These are phyloP conservation scores for Pythium apleroticum DNA, from an alignment of 352 stramenopile species.

Conservation along the genomic window DNA sequence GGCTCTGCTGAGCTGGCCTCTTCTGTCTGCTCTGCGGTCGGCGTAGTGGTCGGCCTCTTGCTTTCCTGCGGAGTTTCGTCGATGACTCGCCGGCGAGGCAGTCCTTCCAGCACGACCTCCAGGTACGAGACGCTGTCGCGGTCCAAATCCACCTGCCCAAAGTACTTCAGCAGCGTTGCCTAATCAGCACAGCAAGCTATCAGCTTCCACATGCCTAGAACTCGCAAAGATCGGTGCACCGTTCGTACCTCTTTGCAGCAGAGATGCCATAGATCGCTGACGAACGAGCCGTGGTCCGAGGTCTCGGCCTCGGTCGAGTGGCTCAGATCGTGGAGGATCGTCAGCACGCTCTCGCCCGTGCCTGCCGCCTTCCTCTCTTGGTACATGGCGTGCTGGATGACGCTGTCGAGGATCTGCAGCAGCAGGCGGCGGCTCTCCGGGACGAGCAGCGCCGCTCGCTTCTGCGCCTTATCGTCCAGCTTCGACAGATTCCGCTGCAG, in stretches of 20 bases:
- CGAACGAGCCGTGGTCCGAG: conserved; percentile 58
- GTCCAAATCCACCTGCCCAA: conserved; percentile 54
- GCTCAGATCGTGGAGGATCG: conserved; percentile 60
- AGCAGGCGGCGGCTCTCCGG: conserved; percentile 47
- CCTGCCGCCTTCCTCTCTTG: conserved; percentile 22
- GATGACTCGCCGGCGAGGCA: conserved; percentile 47
- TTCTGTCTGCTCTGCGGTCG: not conserved
- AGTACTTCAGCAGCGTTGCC: conserved; percentile 50
- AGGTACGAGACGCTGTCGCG: conserved; percentile 67
- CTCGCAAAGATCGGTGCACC: too few species aligned
- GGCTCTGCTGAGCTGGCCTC: not conserved
- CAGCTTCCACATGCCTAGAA: too few species aligned
- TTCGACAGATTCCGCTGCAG: conserved; percentile 47
- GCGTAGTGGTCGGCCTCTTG: not conserved
- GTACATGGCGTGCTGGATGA: conserved; percentile 43
- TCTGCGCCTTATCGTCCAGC: conserved; percentile 40
- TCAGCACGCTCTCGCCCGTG: conserved; percentile 48
- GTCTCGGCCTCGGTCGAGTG: conserved; percentile 51
- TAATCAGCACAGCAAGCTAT: too few species aligned
- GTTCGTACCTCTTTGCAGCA: conserved; percentile 55
- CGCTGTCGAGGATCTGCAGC: conserved; percentile 34
- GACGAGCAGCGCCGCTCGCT: conserved; percentile 39
- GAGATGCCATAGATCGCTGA: conserved; percentile 74
- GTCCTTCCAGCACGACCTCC: conserved; percentile 61
- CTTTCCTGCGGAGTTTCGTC: not conserved